Conservation (phyloP, 257 asterid species). For the Primulina huaijiensis region DNA sequence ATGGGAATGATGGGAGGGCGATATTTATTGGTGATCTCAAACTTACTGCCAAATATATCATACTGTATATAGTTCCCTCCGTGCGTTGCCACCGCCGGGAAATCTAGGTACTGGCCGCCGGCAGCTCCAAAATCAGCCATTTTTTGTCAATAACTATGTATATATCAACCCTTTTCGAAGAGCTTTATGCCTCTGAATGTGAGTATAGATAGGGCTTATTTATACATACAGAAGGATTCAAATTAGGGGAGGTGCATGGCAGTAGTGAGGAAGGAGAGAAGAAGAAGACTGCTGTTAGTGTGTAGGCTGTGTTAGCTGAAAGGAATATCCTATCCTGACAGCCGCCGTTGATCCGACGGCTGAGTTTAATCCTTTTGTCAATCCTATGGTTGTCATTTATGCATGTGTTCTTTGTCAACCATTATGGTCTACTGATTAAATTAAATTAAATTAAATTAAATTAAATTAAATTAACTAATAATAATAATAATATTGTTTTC, state of each 20-base stretch:
- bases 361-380: not conserved
- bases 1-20: slow-evolving; percentile 88
- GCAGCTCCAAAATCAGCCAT: slow-evolving; percentile 54
- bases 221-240: too few species aligned
- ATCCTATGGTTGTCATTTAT: not conserved
- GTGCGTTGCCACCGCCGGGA: slow-evolving; percentile 62
- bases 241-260: not conserved
- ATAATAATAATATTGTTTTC: too few species aligned
- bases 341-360: slow-evolving; percentile 1
- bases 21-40: slow-evolving; percentile 78
- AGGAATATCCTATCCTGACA: not conserved
- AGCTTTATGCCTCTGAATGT: not conserved
- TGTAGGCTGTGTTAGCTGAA: not conserved
- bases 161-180: not conserved
- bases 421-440: not conserved
- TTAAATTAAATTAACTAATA: too few species aligned
- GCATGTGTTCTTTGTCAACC: not conserved
- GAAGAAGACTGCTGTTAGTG: not conserved
- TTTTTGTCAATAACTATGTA: not conserved
- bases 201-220: not conserved
- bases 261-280: not conserved
- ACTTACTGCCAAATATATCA: slow-evolving; percentile 64
- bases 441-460: too few species aligned
- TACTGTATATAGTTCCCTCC: slow-evolving; percentile 78
- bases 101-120: slow-evolving; percentile 64